Conservation (phyloP, 164 flowering plant genomes). For the Dillenia suffruticosa region DNA sequence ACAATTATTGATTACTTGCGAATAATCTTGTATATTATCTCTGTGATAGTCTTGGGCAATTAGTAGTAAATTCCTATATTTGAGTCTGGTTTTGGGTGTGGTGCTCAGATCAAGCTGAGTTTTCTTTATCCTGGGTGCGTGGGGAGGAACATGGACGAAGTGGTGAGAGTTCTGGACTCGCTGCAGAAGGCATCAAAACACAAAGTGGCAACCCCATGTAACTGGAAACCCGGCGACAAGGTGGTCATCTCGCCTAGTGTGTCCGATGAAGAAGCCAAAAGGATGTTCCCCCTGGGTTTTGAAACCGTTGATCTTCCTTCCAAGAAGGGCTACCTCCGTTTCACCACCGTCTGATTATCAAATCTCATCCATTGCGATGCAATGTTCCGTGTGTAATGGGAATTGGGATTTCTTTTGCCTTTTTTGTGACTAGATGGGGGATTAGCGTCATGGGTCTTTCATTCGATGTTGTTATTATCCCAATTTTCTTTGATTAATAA, state of each 20-base stretch:
- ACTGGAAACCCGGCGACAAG: constrained; percentile 75
- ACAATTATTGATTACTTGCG: too few relatives aligned
- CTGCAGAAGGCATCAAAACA: constrained; percentile 53
- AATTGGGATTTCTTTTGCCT: background rate
- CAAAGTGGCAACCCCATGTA: constrained; percentile 74
- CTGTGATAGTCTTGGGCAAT: background rate
- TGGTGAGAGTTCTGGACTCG: constrained; percentile 74
- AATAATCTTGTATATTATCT: background rate
- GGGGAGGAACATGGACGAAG: constrained; percentile 89
- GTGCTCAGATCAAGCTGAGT: constrained; percentile 62
- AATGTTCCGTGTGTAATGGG: background rate
- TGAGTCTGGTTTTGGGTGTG: background rate
- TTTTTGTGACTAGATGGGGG: background rate
- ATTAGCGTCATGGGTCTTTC: too few relatives aligned
- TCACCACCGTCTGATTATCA: constrained; percentile 38
- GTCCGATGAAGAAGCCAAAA: constrained; percentile 55
- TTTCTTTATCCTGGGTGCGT: constrained; percentile 75
- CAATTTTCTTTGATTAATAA: too few relatives aligned
- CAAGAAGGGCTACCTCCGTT: constrained; percentile 65
- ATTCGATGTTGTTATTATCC: too few relatives aligned
- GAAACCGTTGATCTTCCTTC: constrained; percentile 63
- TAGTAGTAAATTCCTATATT: background rate
- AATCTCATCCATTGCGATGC: background rate
- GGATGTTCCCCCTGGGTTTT: constrained; percentile 68
- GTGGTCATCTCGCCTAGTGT: constrained; percentile 74